phyloP scores from a whole-genome alignment of 2,329 filamentous ascomycete genomes.

The Metarhizium guizhouense region DNA sequence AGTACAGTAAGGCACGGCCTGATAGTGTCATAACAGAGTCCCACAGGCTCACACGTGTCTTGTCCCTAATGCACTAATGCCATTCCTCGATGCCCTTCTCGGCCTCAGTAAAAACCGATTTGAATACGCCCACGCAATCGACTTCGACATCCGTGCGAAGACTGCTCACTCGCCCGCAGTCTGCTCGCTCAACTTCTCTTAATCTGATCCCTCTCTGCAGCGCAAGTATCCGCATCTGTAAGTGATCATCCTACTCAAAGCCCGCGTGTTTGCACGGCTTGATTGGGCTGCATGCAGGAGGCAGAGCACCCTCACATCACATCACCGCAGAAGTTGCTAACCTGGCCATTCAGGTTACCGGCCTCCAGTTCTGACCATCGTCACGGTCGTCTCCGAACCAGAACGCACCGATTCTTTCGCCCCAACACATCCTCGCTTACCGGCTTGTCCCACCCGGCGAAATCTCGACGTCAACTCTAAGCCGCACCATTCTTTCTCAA shows the following conservation, averaged over 20 bases:
- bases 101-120: not conserved
- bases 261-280: not conserved
- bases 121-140: not conserved
- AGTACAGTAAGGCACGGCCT: not conserved
- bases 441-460: not conserved
- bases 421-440: not conserved
- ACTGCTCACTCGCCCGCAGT: not conserved
- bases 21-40: not conserved
- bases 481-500: too few species aligned
- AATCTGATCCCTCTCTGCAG: not conserved
- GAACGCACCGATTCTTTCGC: not conserved
- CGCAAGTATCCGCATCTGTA: not conserved
- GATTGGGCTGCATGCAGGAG: not conserved
- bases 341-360: constrained; percentile 4
- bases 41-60: not conserved
- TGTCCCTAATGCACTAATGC: not conserved
- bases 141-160: not conserved
- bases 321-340: constrained; percentile 4
- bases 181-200: not conserved
- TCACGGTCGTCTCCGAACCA: not conserved
- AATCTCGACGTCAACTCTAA: not conserved
- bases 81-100: not conserved
- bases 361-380: not conserved
- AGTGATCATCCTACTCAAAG: not conserved
- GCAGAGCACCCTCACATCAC: not conserved